These are phyloP conservation scores for Fraxinus nigra DNA, from an alignment of 305 asterid genomes.

Conservation along the genomic window DNA sequence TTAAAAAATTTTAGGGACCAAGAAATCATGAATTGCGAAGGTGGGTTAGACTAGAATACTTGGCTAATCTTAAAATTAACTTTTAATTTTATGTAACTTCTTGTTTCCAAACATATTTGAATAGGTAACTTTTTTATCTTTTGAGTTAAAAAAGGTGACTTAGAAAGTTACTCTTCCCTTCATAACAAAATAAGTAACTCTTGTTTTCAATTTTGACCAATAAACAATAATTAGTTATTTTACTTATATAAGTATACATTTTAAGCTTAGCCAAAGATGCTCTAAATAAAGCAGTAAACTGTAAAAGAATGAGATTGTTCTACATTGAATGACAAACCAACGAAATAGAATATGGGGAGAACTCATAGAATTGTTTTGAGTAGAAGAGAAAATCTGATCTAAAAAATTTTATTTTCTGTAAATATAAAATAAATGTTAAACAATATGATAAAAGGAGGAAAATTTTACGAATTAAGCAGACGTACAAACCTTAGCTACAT, in stretches of 20 bases:
- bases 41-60: not conserved
- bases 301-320: not conserved
- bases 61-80: not conserved
- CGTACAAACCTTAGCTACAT: slow-evolving; percentile 62
- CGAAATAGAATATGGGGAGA: not conserved
- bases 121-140: not conserved
- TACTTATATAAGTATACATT: not conserved
- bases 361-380: not conserved
- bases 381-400: not conserved
- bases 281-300: not conserved
- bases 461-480: slow-evolving; percentile 13
- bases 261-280: not conserved
- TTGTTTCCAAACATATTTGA: not conserved
- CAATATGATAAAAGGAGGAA: not conserved
- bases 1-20: not conserved
- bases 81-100: not conserved
- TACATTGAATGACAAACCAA: not conserved
- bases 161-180: not conserved
- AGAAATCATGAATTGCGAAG: not conserved
- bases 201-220: not conserved
- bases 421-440: not conserved
- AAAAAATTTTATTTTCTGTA: not conserved
- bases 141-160: not conserved
- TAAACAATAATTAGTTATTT: not conserved
- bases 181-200: not conserved